Percentiles rank a stretch among this genome's conserved stretches.
These are phyloP conservation scores for Thermomucor indicae-seudaticae DNA, from an alignment of 371 early-diverging fungal genomes.

Conservation along the genomic window DNA sequence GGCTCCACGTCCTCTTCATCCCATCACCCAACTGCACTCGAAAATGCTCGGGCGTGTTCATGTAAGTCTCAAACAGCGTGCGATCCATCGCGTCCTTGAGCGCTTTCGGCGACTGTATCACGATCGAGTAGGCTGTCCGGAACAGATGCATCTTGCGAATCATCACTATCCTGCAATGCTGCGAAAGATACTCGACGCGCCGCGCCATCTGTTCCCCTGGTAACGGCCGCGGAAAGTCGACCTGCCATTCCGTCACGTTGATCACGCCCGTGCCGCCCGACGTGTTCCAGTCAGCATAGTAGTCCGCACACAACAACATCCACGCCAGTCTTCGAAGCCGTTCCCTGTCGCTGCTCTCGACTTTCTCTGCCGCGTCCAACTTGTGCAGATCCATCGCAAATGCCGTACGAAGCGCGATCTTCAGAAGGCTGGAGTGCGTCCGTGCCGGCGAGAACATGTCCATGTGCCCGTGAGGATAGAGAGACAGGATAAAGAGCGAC, in stretches of 20 bases:
- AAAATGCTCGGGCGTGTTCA: constrained; percentile 29
- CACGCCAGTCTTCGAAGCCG: constrained; percentile 33
- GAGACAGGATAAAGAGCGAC: constrained; percentile 34
- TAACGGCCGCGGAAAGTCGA: constrained; percentile 35
- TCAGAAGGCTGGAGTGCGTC: constrained; percentile 19
- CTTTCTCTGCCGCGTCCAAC: constrained; percentile 16
- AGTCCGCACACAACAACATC: constrained; percentile 43
- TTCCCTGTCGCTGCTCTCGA: constrained; percentile 22
- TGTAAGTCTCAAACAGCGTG: constrained; percentile 20
- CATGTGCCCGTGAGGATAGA: constrained; percentile 32
- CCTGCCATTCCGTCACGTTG: constrained; percentile 35
- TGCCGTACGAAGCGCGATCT: constrained; percentile 27
- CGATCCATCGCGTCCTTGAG: constrained; percentile 19
- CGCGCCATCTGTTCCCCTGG: constrained; percentile 13
- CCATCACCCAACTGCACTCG: constrained; percentile 16
- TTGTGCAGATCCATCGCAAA: constrained; percentile 35
- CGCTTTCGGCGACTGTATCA: constrained; percentile 20
- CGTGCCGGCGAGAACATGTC: constrained; percentile 28
- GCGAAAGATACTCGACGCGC: constrained; percentile 24
- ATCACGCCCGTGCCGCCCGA: constrained; percentile 28
- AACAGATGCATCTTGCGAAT: constrained; percentile 38
- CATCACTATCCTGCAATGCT: constrained; percentile 33
- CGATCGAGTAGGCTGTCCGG: constrained; percentile 24
- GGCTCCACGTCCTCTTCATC: constrained; percentile 5
- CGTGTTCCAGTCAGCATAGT: constrained; percentile 33